These are phyloP conservation scores for Chenopodium album DNA, from an alignment of 148 eudicot genomes.

Conservation along the genomic window DNA sequence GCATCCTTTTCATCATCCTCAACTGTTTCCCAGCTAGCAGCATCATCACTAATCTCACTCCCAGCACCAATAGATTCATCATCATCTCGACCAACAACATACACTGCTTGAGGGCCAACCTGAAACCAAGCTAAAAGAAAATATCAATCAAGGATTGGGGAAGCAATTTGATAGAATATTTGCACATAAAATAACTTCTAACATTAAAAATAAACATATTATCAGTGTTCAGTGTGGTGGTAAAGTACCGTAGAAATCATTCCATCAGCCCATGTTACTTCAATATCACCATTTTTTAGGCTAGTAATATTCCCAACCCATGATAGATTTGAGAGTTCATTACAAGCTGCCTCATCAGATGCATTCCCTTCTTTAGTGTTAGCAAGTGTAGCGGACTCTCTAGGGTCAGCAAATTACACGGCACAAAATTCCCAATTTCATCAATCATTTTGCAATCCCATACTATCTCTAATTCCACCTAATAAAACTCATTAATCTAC, in stretches of 20 bases:
- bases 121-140: slow-evolving; percentile 38
- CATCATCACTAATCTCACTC: slow-evolving; percentile 79
- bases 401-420: slow-evolving; percentile 25
- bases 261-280: slow-evolving; percentile 99
- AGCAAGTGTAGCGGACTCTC: slow-evolving; percentile 26
- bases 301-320: slow-evolving; percentile 99
- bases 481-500: background rate
- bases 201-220: background rate
- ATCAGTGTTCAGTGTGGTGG: slow-evolving; percentile 8
- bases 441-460: background rate
- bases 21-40: slow-evolving; percentile 98
- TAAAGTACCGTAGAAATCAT: slow-evolving; percentile 76
- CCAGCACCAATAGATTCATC: slow-evolving; percentile 81
- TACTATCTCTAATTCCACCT: background rate
- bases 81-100: slow-evolving; percentile 99
- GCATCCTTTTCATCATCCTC: slow-evolving; percentile 75
- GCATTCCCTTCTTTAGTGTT: slow-evolving; percentile 25
- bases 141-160: slow-evolving; percentile 33
- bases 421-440: background rate
- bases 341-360: slow-evolving; percentile 37
- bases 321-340: slow-evolving; percentile 64
- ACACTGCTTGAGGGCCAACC: slow-evolving; percentile 99
- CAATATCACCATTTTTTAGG: slow-evolving; percentile 89
- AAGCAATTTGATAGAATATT: background rate
- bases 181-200: background rate